A percentile compares a stretch with the other conserved stretches of the same genome.
phyloP scores from a whole-genome alignment of 2,329 filamentous ascomycete genomes.

The Fusarium neocosmosporiellum region DNA sequence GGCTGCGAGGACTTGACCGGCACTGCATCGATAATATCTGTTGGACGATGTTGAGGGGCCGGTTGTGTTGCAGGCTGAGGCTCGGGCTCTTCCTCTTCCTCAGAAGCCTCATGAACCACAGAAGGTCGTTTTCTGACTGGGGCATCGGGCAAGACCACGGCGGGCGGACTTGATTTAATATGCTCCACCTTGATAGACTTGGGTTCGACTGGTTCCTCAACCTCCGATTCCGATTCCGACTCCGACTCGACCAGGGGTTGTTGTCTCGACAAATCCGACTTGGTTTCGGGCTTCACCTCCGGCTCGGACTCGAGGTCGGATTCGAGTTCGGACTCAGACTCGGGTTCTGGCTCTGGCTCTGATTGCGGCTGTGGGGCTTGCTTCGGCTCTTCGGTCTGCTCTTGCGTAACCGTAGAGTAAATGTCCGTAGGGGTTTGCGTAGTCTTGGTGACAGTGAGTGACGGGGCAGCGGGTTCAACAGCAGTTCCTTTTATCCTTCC shows the following conservation, averaged over 20 bases:
- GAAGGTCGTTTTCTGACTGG: slow-evolving; percentile 54
- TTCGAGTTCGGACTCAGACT: slow-evolving; percentile 11
- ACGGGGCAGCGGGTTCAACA: slow-evolving; percentile 47
- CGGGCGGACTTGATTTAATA: not conserved
- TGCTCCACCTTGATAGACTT: not conserved
- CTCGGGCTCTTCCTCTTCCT: slow-evolving; percentile 50
- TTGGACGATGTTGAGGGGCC: not conserved
- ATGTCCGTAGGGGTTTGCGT: not conserved
- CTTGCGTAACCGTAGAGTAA: slow-evolving; percentile 1
- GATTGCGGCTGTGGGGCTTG: not conserved
- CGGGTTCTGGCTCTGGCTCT: not conserved
- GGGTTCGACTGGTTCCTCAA: not conserved
- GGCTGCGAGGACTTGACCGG: slow-evolving; percentile 43
- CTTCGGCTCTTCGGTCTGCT: slow-evolving; percentile 1
- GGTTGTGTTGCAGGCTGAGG: slow-evolving; percentile 17
- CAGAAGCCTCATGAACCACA: slow-evolving; percentile 58
- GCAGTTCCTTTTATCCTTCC: slow-evolving; percentile 62
- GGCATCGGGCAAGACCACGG: not conserved
- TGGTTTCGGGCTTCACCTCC: not conserved
- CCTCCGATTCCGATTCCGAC: slow-evolving; percentile 17
- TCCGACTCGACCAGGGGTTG: slow-evolving; percentile 16
- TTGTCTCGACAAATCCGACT: not conserved
- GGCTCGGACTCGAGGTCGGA: slow-evolving; percentile 25
- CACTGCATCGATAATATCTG: slow-evolving; percentile 49
- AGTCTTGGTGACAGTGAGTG: slow-evolving; percentile 42